Conservation (phyloP, 2,329 filamentous ascomycete genomes). For the Alternaria tenuissima region DNA sequence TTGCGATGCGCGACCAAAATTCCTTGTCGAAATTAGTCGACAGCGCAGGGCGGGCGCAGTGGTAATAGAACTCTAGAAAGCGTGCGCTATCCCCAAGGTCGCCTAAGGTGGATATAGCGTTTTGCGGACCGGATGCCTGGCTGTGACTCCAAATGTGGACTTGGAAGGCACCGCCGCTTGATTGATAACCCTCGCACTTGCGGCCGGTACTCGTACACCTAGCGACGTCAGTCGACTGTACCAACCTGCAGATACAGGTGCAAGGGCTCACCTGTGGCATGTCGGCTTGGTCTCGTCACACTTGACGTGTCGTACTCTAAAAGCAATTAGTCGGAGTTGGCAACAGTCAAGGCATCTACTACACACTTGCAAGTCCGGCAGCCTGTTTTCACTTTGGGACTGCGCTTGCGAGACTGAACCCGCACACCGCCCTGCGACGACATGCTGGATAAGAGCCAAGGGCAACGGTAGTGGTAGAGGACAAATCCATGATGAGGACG, state of each 20-base stretch:
- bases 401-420: slow-evolving; percentile 15
- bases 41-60: slow-evolving; percentile 49
- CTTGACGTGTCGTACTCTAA: slow-evolving; percentile 27
- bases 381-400: slow-evolving; percentile 35
- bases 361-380: slow-evolving; percentile 40
- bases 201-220: slow-evolving; percentile 44
- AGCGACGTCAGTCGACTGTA: slow-evolving; percentile 4
- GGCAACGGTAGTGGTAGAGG: no score
- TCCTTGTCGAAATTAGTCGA: slow-evolving; percentile 43
- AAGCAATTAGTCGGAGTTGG: background rate
- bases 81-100: slow-evolving; percentile 26
- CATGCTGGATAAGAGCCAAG: slow-evolving; percentile 8
- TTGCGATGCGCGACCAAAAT: slow-evolving; percentile 54
- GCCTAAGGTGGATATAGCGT: slow-evolving; percentile 14
- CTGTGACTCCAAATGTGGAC: slow-evolving; percentile 8
- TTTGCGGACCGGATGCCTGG: slow-evolving; percentile 8
- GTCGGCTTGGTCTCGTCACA: slow-evolving; percentile 37
- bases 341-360: background rate
- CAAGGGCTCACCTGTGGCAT: slow-evolving; percentile 24
- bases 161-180: slow-evolving; percentile 6
- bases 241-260: background rate
- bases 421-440: background rate
- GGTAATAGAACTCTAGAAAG: slow-evolving; percentile 54
- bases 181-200: slow-evolving; percentile 40
- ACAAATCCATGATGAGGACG: background rate